Evolutionary conservation across 2,329 filamentous ascomycete species (phyloP).

Genomic region (Phialophora macrospora): DNA sequence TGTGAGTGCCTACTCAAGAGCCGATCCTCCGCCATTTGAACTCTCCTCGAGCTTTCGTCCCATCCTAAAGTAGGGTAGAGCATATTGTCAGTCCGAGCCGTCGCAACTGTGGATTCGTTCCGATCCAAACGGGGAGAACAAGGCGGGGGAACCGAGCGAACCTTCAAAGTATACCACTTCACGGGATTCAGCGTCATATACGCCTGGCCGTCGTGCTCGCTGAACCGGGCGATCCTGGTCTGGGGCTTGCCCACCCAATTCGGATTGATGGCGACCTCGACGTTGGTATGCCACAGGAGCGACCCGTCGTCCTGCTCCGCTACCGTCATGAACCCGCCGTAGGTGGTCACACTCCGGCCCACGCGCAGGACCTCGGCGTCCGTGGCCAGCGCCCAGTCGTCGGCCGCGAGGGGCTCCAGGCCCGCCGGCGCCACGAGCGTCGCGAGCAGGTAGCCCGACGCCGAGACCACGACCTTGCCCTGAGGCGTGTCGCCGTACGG

Average conservation of each 20-base stretch:
- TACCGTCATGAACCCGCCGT: conserved; percentile 27
- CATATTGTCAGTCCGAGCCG: background rate
- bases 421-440: conserved; percentile 22
- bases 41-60: conserved; percentile 22
- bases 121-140: background rate
- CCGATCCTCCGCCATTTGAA: conserved; percentile 32
- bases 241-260: conserved; percentile 31
- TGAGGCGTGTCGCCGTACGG: conserved; percentile 30
- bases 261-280: conserved; percentile 30
- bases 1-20: conserved; percentile 11
- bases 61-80: conserved; percentile 19
- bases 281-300: conserved; percentile 29
- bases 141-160: conserved; percentile 3
- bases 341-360: conserved; percentile 20
- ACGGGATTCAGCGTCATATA: conserved; percentile 29
- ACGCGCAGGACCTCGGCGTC: conserved; percentile 28
- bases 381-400: conserved; percentile 21
- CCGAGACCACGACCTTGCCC: conserved; percentile 28
- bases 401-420: conserved; percentile 12
- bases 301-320: conserved; percentile 18
- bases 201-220: conserved; percentile 12
- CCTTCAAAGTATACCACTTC: conserved; percentile 27
- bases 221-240: conserved; percentile 19
- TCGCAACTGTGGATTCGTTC: background rate
- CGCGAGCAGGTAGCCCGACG: conserved; percentile 28